A percentile compares a stretch with the other conserved stretches of the same genome.
Conservation (phyloP, 2,329 filamentous ascomycete genomes). For the Colletotrichum falcatum region DNA sequence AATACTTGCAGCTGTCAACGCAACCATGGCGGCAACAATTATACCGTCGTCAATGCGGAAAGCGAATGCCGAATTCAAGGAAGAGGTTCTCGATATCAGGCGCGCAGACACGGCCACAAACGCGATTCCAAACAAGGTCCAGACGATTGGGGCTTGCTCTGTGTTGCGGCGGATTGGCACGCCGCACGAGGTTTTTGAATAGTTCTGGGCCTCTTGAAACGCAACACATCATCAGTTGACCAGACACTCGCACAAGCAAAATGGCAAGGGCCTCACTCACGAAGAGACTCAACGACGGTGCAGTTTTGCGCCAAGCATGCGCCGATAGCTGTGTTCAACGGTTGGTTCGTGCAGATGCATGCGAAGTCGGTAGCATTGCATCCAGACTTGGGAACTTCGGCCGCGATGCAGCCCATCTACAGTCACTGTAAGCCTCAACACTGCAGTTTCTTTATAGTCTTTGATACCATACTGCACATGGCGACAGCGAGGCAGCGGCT, state of each 20-base stretch:
- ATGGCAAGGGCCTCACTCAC: neutral
- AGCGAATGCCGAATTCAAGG: conserved; percentile 17
- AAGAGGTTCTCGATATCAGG: conserved; percentile 2
- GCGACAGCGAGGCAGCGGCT: neutral
- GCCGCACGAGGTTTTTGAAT: conserved; percentile 17
- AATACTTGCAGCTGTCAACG: conserved; percentile 8
- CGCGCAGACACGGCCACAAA: conserved; percentile 11
- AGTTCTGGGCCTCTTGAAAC: conserved; percentile 25
- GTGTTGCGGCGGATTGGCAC: conserved; percentile 10
- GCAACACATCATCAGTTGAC: neutral
- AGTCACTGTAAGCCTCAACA: neutral
- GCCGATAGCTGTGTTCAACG: conserved; percentile 15
- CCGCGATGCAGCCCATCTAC: conserved; percentile 12
- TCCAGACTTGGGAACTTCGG: conserved; percentile 4
- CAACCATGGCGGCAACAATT: conserved; percentile 16
- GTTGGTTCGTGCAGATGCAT: conserved; percentile 26
- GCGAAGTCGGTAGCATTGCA: conserved; percentile 23
- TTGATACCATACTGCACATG: conserved; percentile 11
- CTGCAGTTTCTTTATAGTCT: too few species aligned
- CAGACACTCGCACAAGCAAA: neutral
- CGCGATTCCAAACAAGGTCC: conserved; percentile 15
- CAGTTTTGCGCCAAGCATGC: conserved; percentile 21
- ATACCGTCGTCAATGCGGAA: conserved; percentile 21
- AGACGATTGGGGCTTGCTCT: conserved; percentile 16
- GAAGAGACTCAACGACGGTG: conserved; percentile 24